Base-by-base conservation (phyloP, 1,139 yeast species). In the Wickerhamomyces sp. region DNA sequence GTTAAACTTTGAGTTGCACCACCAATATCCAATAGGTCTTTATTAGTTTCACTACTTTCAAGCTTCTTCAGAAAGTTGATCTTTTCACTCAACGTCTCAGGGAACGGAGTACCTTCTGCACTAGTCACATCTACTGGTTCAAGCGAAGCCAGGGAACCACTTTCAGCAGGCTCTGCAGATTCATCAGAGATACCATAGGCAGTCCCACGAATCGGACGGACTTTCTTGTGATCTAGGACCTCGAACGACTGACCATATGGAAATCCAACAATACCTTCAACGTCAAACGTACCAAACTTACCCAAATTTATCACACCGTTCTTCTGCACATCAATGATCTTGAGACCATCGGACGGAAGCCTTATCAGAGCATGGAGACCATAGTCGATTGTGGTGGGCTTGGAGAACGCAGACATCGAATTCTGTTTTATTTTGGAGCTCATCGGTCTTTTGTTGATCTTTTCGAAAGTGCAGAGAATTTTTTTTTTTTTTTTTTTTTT, bases 201-300 rank as follows among this genome's bases (percentile, higher is more conserved):
- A 34, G 68, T 54, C 24, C 64, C 59, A 36, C 62, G 61, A 30
- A 77, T 70, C 2, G 82, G 74, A 32, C 58, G 59, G 8, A 79
- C 76, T 19, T 65, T 62, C 39, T 66, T 58, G 41, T 75, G 79
- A 32, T 76, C 84, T 21, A 70, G 55, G 28, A 91, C 83, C 55
- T 91, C 97, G 60, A 91, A 91, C 0, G 95, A 78, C 49, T 84
- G 89, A 1, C 98, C 98, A 49, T 75, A 82, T 5, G 91, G 84
- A 51, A 69, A 80, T 2, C 96, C 96, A 24, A 91, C 55, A 13
- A 91, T 72, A 37, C 77, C 82, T 46, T 80, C 75, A 5, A 83
- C 87, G 28, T 71, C 65, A 58, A 93, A 91, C 2, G 80, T 66
- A 8, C 98, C 99, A 59, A 91, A 93, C 58, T 91, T 91, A 2